phyloP scores from a whole-genome alignment of 805 yeast genomes.

The Huiozyma naganishii region DNA sequence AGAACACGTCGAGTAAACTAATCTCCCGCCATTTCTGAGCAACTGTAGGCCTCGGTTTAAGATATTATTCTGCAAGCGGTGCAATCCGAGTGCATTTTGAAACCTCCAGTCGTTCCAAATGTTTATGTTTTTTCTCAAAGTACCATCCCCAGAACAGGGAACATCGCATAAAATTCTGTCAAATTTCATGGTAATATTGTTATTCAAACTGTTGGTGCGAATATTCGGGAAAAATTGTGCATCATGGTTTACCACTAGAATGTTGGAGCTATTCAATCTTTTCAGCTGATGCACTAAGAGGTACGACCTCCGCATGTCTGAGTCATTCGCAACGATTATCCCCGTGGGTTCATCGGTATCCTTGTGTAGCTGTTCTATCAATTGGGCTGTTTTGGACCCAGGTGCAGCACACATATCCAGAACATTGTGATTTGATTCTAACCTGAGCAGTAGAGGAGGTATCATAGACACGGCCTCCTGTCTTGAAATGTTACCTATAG shows the following conservation, averaged over 20 bases:
- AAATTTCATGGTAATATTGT: conserved; percentile 49
- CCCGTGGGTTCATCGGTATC: conserved; percentile 62
- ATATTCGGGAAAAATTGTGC: conserved; percentile 91
- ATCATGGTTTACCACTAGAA: conserved; percentile 90
- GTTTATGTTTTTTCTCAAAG: conserved; percentile 91
- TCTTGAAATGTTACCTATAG: conserved; percentile 90
- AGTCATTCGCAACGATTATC: conserved; percentile 88
- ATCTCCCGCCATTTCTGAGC: conserved; percentile 78
- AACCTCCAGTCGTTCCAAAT: conserved; percentile 93
- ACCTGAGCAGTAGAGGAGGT: conserved; percentile 86
- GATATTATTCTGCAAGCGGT: conserved; percentile 78
- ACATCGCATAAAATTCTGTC: conserved; percentile 95
- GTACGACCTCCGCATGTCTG: conserved; percentile 90
- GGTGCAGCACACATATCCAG: conserved; percentile 99
- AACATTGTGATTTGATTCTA: conserved; percentile 81
- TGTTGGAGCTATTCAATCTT: conserved; percentile 83
- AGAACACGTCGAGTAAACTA: conserved; percentile 95
- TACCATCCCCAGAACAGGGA: conserved; percentile 98
- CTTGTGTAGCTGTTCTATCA: conserved; percentile 80
- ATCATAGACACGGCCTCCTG: conserved; percentile 98
- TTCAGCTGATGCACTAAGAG: conserved; percentile 97
- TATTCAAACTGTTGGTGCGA: conserved; percentile 24
- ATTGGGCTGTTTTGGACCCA: conserved; percentile 94
- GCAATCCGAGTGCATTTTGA: conserved; percentile 84
- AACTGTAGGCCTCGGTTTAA: conserved; percentile 83